phyloP scores from a whole-genome alignment of 805 yeast genomes.

The Saturnispora dispora region DNA sequence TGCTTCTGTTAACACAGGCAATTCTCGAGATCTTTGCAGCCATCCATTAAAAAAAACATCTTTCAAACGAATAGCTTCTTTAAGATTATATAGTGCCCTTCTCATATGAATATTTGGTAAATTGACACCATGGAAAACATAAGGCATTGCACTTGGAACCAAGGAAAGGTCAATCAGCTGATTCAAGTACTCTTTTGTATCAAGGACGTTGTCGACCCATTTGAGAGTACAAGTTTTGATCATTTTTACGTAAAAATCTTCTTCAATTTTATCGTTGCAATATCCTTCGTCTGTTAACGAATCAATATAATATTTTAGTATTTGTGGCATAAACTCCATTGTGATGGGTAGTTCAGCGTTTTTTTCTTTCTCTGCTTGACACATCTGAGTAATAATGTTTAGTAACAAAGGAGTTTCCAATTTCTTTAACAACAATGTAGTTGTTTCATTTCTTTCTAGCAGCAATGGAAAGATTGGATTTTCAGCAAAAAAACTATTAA shows the following conservation, averaged over 20 bases:
- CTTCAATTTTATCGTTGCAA: constrained; percentile 3
- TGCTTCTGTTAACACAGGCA: not conserved
- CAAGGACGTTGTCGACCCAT: constrained; percentile 13
- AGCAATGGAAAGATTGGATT: constrained; percentile 24
- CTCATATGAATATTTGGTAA: constrained; percentile 23
- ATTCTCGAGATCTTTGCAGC: constrained; percentile 6
- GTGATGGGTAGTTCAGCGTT: constrained; percentile 11
- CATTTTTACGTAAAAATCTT: constrained; percentile 18
- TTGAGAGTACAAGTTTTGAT: constrained; percentile 16
- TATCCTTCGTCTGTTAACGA: constrained; percentile 14
- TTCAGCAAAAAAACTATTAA: constrained; percentile 19
- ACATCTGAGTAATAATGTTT: constrained; percentile 3
- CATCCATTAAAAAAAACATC: constrained; percentile 16
- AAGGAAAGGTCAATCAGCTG: constrained; percentile 19
- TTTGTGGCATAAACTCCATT: constrained; percentile 20
- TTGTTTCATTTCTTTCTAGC: constrained; percentile 12
- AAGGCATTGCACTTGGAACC: constrained; percentile 22
- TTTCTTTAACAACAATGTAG: not conserved
- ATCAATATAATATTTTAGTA: constrained; percentile 18
- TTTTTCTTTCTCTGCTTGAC: not conserved
- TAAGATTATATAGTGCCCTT: constrained; percentile 18
- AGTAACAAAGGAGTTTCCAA: not conserved
- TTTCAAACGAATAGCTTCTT: constrained; percentile 15
- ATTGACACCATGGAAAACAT: constrained; percentile 10
- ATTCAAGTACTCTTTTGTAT: constrained; percentile 13